These are phyloP conservation scores for Sugiyamaella floridensis DNA, from an alignment of 805 yeast species.

Conservation along the genomic window DNA sequence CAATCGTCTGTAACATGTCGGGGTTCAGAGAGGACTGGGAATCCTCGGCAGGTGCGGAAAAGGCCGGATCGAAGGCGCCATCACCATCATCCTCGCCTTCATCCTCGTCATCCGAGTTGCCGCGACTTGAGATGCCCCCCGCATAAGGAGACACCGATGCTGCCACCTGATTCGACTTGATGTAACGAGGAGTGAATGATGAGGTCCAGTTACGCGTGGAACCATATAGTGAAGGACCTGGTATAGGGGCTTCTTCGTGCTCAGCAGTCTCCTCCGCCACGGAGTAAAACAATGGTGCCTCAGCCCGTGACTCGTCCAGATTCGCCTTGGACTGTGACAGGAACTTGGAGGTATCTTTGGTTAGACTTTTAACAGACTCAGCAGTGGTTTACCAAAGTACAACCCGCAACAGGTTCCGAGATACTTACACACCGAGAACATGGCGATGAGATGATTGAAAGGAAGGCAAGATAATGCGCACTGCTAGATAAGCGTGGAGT, in stretches of 20 bases:
- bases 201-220: slow-evolving; percentile 12
- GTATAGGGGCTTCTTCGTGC: slow-evolving; percentile 12
- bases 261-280: slow-evolving; percentile 19
- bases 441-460: slow-evolving; percentile 5
- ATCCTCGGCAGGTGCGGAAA: slow-evolving; percentile 1
- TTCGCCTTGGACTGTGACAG: slow-evolving; percentile 30
- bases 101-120: slow-evolving; percentile 8
- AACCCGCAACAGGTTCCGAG: not conserved
- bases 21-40: not conserved
- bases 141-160: slow-evolving; percentile 3
- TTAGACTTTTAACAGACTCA: not conserved
- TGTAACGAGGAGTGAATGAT: slow-evolving; percentile 6
- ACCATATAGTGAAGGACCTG: slow-evolving; percentile 12
- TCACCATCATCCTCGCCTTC: slow-evolving; percentile 10
- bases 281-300: slow-evolving; percentile 27
- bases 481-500: not conserved
- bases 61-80: slow-evolving; percentile 6
- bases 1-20: slow-evolving; percentile 1
- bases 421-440: slow-evolving; percentile 25
- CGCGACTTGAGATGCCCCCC: slow-evolving; percentile 5
- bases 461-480: not conserved
- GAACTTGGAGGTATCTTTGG: slow-evolving; percentile 31
- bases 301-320: slow-evolving; percentile 12
- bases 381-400: not conserved
- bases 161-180: not conserved